Evolutionary conservation across 164 flowering plant species (phyloP), one percentile per base, ranked within the genome.

Genomic region (Magnolia officinalis): DNA sequence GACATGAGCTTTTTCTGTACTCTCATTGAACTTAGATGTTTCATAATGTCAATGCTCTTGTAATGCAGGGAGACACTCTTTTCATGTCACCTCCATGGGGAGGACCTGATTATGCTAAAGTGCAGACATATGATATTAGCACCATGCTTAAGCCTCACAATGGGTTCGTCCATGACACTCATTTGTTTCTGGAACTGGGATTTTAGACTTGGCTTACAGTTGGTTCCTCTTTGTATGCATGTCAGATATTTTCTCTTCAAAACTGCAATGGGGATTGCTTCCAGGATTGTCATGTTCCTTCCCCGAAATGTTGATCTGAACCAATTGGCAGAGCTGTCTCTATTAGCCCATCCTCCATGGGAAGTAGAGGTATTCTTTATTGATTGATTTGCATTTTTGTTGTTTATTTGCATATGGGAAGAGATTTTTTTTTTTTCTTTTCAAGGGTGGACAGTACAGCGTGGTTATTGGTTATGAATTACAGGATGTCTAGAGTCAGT

Each of bases 71-170:
- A 59, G 94, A 92, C 63, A 83, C 86, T 0, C 90, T 90, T 63
- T 95, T 91, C 81, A 79, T 93, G 81, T 95, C 99, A 76, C 99
- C 99, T 78, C 99, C 99, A 67, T 95, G 99, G 99, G 99, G 99
- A 13, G 99, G 98, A 67, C 99, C 98, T 80, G 94, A 89, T 77
- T 95, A 95, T 84, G 67, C 85, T 10, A 90, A 86, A 85, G 87
- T 82, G 68, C 75, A 87, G 74, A 85, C 80, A 29, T 96, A 91
- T 73, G 86, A 90, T 78, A 83, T 96, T 66, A 83, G 79, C 74
- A 88, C 91, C 76, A 94, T 93, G 99, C 94, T 92, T 37, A 86
- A 84, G 86, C 98, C 99, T 55, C 84, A 71, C 82, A 89, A 89
- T 81, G 99, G 96, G 98, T 92, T 67, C 29, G 80, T 29, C 14